These are phyloP conservation scores for Apiospora rasikravindrae DNA, from an alignment of 2,329 filamentous ascomycete genomes.

Conservation along the genomic window DNA sequence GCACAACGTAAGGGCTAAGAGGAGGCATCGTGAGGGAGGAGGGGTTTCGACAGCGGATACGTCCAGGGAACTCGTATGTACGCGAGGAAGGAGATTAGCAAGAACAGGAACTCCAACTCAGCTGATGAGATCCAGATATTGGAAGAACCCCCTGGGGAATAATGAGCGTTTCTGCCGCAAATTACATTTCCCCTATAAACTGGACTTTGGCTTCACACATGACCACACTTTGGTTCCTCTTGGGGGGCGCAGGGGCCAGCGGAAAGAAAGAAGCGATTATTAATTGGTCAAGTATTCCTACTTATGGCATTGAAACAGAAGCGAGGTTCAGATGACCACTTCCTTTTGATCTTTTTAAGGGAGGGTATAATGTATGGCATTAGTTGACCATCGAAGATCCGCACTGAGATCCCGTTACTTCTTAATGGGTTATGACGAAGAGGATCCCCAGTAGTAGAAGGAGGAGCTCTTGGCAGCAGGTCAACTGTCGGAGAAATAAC, in stretches of 20 bases:
- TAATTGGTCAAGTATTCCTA: neutral
- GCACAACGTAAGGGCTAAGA: neutral
- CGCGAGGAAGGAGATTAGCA: neutral
- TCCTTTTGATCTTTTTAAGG: neutral
- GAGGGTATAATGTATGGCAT: neutral
- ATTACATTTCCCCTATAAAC: neutral
- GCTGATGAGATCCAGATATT: neutral
- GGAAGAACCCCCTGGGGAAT: neutral
- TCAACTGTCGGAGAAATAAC: neutral
- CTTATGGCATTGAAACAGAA: neutral
- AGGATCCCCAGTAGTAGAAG: neutral
- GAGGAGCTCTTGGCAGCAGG: neutral
- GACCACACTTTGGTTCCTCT: conserved; percentile 12
- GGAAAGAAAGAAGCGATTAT: neutral
- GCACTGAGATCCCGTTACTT: conserved; percentile 6
- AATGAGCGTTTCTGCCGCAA: neutral
- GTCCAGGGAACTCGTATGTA: neutral
- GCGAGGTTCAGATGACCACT: neutral
- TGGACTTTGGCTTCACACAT: neutral
- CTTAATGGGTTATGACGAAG: neutral
- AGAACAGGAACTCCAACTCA: neutral
- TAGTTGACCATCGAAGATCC: conserved; percentile 5
- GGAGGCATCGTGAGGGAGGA: neutral
- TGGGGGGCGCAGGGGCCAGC: neutral
- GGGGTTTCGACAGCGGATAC: neutral